Base-by-base conservation (phyloP, 2,329 filamentous ascomycete species). In the Nemania serpens region DNA sequence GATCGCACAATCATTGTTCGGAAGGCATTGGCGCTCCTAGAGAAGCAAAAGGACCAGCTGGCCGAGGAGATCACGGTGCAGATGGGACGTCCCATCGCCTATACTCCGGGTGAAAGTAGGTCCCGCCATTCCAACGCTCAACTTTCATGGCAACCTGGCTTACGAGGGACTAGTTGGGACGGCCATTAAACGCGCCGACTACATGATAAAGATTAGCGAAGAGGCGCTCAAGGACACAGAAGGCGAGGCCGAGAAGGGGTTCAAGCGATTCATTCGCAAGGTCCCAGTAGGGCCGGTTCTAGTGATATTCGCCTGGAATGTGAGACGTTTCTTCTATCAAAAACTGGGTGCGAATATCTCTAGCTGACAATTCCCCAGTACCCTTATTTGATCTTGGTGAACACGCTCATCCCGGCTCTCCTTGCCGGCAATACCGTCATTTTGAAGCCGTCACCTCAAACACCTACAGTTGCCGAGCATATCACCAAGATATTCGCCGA, bases 301-400 rank as follows among this genome's bases (percentile, higher is more conserved):
- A 61, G 84, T 97, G 66, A 86, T 98, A 62, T 97, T 97, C 77
- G 90, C 94, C 0, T 98, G 94, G 94, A 98, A 98, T 78, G 93
- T 95, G 78, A 78, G 91, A 58, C 33, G 5, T 6, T 42, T 5
- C 10, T 48, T 39, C 49, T 22, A 18, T 36, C 22, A 29, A 37
- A 7, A 11, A 25, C 12, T 47, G 22, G 2, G 12, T 22, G 18
- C n/a, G 49, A 50, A 18, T 20, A 41, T 15, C 45, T 43, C 33
- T 42, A 55, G 37, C 67, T 68, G 64, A 62, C 64, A 17, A n/a
- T 7, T 11, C 13, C 25, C 54, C 69, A 96, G 92, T 98, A 98
- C 73, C 94, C 94, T 22, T 98, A 97, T 76, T 82, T 98, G 50
- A 96, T 93, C 67, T 86, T 97, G 33, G 86, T 97, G 73, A 98